phyloP scores from a whole-genome alignment of 2,329 filamentous ascomycete genomes.

The Dryadomyces quercivorus region DNA sequence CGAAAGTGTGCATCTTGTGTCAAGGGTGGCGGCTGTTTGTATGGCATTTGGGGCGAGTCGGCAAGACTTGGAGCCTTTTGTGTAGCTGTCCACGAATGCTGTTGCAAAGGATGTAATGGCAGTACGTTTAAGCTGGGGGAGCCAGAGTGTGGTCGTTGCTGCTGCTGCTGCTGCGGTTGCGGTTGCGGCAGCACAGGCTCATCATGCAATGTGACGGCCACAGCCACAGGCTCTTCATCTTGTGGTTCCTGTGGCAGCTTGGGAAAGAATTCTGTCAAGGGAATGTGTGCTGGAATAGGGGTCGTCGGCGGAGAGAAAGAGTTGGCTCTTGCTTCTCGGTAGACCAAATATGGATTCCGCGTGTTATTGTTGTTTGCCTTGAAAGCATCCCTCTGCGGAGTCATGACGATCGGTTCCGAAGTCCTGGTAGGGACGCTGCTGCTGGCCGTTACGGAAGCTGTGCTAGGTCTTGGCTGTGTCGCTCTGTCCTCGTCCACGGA shows the following conservation, averaged over 20 bases:
- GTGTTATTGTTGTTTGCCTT: neutral
- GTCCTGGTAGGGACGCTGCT: neutral
- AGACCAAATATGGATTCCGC: neutral
- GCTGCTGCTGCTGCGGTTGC: neutral
- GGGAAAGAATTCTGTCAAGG: neutral
- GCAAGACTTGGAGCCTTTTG: neutral
- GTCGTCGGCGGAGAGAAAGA: conserved; percentile 5
- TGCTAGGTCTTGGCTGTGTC: neutral
- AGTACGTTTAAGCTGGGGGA: neutral
- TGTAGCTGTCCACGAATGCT: neutral
- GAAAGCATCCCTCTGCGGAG: neutral
- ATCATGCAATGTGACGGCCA: neutral
- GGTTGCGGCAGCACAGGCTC: neutral
- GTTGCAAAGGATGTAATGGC: neutral
- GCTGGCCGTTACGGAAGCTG: neutral
- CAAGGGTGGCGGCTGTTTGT: neutral
- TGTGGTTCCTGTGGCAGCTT: neutral
- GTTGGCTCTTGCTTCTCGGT: neutral
- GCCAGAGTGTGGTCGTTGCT: neutral
- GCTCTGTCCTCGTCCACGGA: neutral
- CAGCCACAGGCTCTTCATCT: neutral
- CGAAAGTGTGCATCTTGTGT: neutral
- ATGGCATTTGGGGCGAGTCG: neutral
- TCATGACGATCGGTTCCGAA: neutral
- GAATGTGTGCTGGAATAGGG: neutral